These are phyloP conservation scores for Fusarium liriodendri DNA, from an alignment of 2,329 filamentous ascomycete genomes.

Conservation along the genomic window DNA sequence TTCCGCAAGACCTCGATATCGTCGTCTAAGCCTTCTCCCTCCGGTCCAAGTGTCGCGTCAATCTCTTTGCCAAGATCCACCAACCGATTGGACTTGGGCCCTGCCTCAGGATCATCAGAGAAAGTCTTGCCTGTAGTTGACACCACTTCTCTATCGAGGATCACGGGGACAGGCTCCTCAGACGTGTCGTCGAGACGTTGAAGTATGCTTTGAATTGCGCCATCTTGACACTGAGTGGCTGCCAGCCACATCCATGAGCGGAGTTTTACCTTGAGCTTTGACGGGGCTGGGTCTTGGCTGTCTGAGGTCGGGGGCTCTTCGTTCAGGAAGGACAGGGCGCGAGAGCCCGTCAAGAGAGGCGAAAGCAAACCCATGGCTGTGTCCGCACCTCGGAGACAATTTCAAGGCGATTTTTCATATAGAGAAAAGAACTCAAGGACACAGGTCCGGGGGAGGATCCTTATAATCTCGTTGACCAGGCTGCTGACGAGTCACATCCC, in stretches of 20 bases:
- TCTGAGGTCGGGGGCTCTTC: background rate
- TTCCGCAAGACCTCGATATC: background rate
- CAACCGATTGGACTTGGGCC: background rate
- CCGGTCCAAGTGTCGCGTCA: background rate
- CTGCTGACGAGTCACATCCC: background rate
- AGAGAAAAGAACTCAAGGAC: background rate
- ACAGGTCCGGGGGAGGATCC: background rate
- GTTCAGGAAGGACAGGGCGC: background rate
- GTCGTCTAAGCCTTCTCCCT: background rate
- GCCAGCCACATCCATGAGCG: background rate
- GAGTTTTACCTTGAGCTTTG: background rate
- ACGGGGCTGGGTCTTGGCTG: background rate
- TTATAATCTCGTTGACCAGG: background rate
- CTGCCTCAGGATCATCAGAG: background rate
- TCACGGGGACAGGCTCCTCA: background rate
- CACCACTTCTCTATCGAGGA: background rate
- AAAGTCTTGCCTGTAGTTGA: background rate
- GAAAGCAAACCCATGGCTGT: background rate
- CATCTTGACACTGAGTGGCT: background rate
- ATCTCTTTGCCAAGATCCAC: background rate
- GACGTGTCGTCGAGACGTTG: background rate
- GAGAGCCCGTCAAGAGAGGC: background rate
- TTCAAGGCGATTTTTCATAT: background rate
- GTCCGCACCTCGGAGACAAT: background rate
- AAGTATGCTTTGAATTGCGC: background rate